Conservation (phyloP, 2,329 filamentous ascomycete species). For the Diplodia scrobiculata region DNA sequence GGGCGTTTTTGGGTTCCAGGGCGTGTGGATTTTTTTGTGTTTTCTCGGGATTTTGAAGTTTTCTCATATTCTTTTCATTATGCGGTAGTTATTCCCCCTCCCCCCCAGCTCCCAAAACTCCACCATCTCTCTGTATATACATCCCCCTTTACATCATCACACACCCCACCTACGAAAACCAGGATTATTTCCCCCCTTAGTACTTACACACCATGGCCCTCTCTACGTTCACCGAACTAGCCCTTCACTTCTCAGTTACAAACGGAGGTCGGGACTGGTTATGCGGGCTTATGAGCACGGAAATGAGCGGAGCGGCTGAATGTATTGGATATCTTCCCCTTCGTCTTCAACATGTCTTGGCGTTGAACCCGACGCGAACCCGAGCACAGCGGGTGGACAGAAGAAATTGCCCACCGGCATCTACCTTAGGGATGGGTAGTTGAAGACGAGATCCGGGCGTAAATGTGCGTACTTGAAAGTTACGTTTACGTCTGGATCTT, state of each 20-base stretch:
- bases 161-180: background rate
- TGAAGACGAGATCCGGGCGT: too few species aligned
- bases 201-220: background rate
- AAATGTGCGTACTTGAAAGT: too few species aligned
- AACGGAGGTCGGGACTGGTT: background rate
- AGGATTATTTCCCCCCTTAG: background rate
- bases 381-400: too few species aligned
- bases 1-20: slow-evolving; percentile 8
- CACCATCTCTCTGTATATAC: slow-evolving; percentile 10
- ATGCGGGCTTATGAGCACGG: background rate
- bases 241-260: background rate
- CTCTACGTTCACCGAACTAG: background rate
- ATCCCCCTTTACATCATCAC: background rate
- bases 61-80: background rate
- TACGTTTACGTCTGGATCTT: too few species aligned
- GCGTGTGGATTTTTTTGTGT: background rate
- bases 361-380: too few species aligned
- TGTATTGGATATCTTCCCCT: background rate
- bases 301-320: background rate
- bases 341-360: background rate
- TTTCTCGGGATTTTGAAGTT: background rate
- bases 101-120: background rate
- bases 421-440: too few species aligned
- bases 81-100: background rate
- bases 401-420: too few species aligned